Conservation (phyloP, 2,329 filamentous ascomycete genomes). For the Bipolaris bicolor region DNA sequence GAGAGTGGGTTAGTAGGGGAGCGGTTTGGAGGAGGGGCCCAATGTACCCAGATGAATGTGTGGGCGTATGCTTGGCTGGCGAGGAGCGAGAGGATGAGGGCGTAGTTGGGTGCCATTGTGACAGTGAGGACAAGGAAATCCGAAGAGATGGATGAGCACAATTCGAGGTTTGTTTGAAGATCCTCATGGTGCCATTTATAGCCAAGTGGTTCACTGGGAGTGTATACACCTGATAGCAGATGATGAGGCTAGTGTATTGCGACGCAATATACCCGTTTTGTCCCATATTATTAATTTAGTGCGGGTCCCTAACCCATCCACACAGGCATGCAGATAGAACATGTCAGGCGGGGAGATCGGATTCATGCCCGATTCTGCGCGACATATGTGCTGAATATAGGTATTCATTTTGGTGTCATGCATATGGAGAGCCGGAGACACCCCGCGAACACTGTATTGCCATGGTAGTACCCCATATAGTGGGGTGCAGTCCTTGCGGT, state of each 20-base stretch:
- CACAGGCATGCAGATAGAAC: conserved; percentile 4
- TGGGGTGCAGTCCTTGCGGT: too few species aligned
- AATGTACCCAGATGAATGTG: conserved; percentile 37
- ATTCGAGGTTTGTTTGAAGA: neutral
- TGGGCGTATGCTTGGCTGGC: conserved; percentile 30
- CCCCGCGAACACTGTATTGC: neutral
- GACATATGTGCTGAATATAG: too few species aligned
- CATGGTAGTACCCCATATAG: neutral
- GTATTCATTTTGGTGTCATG: neutral
- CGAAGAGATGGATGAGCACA: neutral
- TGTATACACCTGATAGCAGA: neutral
- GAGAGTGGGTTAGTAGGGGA: neutral
- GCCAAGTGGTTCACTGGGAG: too few species aligned
- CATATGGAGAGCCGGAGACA: neutral
- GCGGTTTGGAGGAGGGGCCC: too few species aligned
- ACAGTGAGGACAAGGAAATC: neutral
- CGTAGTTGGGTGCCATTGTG: conserved; percentile 18
- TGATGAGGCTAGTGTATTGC: conserved; percentile 17
- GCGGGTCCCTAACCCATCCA: neutral
- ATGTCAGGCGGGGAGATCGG: conserved; percentile 12
- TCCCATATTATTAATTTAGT: conserved; percentile 27
- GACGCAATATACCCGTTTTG: conserved; percentile 28
- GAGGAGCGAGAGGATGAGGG: conserved; percentile 27
- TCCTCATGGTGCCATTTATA: neutral
- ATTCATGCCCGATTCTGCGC: neutral